Evolutionary conservation across 2,329 filamentous ascomycete genomes (phyloP).

Genomic region (Arthrinium phaeospermum): DNA sequence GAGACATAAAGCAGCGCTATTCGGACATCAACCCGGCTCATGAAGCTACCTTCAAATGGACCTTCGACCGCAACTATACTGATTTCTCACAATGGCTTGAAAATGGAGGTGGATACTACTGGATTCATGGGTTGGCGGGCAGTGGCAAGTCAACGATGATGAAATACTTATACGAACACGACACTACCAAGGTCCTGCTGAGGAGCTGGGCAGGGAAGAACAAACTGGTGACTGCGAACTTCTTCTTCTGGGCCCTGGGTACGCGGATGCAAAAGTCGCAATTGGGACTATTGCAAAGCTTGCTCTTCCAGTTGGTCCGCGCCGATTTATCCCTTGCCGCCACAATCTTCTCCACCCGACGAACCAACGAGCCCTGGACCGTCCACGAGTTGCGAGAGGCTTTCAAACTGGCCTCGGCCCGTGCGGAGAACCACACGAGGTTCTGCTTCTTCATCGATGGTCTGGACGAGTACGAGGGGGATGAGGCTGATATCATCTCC

Average conservation of each 20-base stretch:
- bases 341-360: background rate
- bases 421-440: background rate
- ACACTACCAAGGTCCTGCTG: background rate
- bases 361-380: background rate
- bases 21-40: background rate
- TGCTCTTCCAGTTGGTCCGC: background rate
- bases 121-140: background rate
- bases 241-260: background rate
- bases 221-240: background rate
- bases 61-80: background rate
- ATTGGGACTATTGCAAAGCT: background rate
- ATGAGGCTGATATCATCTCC: background rate
- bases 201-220: background rate
- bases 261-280: conserved; percentile 1
- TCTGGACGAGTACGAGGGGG: background rate
- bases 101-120: background rate
- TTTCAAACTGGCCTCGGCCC: background rate
- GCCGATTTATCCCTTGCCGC: background rate
- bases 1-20: background rate
- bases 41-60: background rate
- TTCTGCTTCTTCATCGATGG: conserved; percentile 6
- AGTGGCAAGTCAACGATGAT: background rate
- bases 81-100: background rate
- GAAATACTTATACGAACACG: background rate
- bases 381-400: background rate